Evolutionary conservation across 331 rosid genomes (phyloP).

Genomic region (Arachis monticola): DNA sequence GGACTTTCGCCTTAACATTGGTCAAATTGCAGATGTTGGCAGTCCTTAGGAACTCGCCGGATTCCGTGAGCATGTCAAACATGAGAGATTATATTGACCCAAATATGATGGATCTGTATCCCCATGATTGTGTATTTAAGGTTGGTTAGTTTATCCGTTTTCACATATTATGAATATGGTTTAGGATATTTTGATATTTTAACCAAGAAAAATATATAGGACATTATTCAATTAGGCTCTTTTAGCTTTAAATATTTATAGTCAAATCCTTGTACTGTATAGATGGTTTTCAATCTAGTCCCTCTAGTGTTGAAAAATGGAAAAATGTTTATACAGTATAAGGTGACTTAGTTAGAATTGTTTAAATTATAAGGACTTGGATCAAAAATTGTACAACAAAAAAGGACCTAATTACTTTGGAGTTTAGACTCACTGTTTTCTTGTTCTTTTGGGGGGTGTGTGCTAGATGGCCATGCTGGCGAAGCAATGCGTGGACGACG

Average conservation of each 20-base stretch:
- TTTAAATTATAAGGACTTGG: no score
- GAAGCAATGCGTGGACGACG: conserved; percentile 94
- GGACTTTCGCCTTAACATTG: conserved; percentile 27
- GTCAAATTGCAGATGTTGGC: conserved; percentile 80
- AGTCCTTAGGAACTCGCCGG: conserved; percentile 78
- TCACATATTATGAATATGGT: conserved; percentile 3
- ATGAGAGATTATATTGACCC: conserved; percentile 81
- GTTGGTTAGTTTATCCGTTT: conserved; percentile 48
- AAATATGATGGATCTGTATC: conserved; percentile 90
- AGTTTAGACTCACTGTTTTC: conserved; percentile 1
- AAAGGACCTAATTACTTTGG: no score
- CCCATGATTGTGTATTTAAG: conserved; percentile 96
- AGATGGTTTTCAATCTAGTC: no score
- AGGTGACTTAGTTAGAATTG: no score
- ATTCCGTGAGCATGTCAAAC: conserved; percentile 80
- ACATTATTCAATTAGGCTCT: neutral
- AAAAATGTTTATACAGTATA: no score
- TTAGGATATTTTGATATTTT: neutral
- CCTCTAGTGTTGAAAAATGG: no score
- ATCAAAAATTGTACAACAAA: no score
- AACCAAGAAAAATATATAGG: conserved; percentile 10
- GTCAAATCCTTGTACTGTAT: no score
- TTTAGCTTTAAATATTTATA: no score
- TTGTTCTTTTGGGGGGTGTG: conserved; percentile 16
- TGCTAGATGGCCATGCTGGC: conserved; percentile 83